Evolutionary conservation across 305 asterid species (phyloP), one percentile per base, ranked within the genome.

Genomic region (Rubia peregrina): DNA sequence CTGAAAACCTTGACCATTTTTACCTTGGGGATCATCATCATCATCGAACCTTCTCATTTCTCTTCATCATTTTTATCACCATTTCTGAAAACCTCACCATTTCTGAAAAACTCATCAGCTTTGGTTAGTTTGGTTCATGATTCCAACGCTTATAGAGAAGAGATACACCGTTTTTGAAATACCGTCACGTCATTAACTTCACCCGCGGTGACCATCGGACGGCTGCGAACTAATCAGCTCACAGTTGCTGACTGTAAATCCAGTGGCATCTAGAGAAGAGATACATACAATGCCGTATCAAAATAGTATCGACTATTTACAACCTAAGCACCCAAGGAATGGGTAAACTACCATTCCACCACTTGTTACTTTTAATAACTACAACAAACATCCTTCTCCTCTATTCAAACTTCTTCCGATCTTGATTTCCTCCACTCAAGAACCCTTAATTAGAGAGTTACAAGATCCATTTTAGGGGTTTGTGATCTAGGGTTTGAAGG

Each of bases 101-200:
- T 81, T 74, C 73, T 24, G 72, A 62, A 73, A 74, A 75, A 80
- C 41, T 87, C 91, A 26, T 84, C 82, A 9, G 78, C 80, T 82
- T 81, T 85, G 77, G 83, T 73, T 67, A 77, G 81, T 91, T 59
- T 24, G 38, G 64, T 10, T 14, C 64, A 59, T 10, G 12, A 24
- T 59, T 22, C 40, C 9, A 59, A 40, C 16, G 64, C 21, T 24
- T 24, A 40, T 16, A 36, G 64, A 59, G 26, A 7, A 22, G n/a
- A n/a, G n/a, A n/a, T n/a, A n/a, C n/a, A n/a, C n/a, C n/a, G n/a
- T n/a, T n/a, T n/a, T n/a, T 40, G 64, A 59, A 9, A 11, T 5
- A 59, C 38, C 40, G 26, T 14, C 17, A 1, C 33, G 7, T 3
- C 62, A 57, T 19, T n/a, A n/a, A n/a, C n/a, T n/a, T n/a, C n/a